Evolutionary conservation across 2,329 filamentous ascomycete species (phyloP).

Genomic region (Uncinocarpus reesii): DNA sequence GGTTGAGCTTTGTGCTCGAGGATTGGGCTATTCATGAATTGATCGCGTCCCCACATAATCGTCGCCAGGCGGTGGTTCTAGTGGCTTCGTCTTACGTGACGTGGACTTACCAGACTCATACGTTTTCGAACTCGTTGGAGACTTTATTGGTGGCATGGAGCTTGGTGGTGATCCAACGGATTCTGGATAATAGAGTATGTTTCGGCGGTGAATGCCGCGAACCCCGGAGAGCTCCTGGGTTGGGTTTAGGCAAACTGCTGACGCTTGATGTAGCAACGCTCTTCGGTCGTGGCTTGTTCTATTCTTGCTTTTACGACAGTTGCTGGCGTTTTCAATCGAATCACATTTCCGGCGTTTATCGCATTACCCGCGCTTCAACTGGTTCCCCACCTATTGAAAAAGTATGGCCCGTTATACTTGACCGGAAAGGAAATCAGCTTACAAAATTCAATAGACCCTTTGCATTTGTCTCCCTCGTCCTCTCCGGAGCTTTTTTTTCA

Average conservation of each 20-base stretch:
- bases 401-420: constrained; percentile 45
- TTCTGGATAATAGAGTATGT: constrained; percentile 65
- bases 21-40: constrained; percentile 96
- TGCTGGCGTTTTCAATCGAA: constrained; percentile 87
- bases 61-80: constrained; percentile 65
- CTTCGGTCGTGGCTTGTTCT: constrained; percentile 63
- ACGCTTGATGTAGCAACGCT: constrained; percentile 49
- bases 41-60: constrained; percentile 60
- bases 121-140: constrained; percentile 95
- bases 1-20: constrained; percentile 88
- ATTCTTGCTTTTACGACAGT: constrained; percentile 72
- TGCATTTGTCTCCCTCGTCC: constrained; percentile 52
- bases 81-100: constrained; percentile 96
- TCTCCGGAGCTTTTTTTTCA: constrained; percentile 57
- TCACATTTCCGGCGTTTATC: constrained; percentile 91
- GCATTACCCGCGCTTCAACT: constrained; percentile 72
- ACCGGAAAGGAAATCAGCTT: background rate
- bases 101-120: constrained; percentile 97
- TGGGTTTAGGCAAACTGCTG: constrained; percentile 13
- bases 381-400: constrained; percentile 73
- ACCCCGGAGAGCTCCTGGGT: background rate
- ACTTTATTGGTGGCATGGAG: constrained; percentile 89
- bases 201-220: background rate
- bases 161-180: constrained; percentile 79
- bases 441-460: constrained; percentile 38